Evolutionary conservation across 345 rosid genomes (phyloP).

Genomic region (Eucalyptus rudis): DNA sequence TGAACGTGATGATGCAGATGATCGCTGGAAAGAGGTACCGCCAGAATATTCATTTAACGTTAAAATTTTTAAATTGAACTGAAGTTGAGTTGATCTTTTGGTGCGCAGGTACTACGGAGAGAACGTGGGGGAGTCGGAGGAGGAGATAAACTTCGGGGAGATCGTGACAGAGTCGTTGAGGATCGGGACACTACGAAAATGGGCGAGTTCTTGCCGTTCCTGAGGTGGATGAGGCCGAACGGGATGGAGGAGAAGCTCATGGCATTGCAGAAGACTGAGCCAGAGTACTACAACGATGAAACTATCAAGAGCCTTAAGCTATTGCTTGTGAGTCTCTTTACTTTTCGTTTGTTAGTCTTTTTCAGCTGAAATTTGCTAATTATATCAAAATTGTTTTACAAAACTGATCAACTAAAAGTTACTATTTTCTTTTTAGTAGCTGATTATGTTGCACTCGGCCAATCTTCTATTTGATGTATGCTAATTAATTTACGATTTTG

Average conservation of each 20-base stretch:
- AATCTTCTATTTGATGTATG: neutral
- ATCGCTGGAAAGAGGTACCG: slow-evolving; percentile 22
- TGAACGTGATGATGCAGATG: slow-evolving; percentile 35
- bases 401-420: neutral
- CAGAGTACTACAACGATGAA: slow-evolving; percentile 28
- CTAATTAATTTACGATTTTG: no score
- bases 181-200: slow-evolving; percentile 12
- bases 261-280: slow-evolving; percentile 12
- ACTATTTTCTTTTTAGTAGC: neutral
- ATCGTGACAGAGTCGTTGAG: slow-evolving; percentile 16
- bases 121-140: slow-evolving; percentile 1
- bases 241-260: slow-evolving; percentile 11
- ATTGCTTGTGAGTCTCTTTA: slow-evolving; percentile 10
- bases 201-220: slow-evolving; percentile 31
- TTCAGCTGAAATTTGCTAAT: neutral
- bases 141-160: slow-evolving; percentile 17
- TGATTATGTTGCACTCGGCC: neutral
- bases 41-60: neutral
- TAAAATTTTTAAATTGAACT: slow-evolving; percentile 6
- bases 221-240: slow-evolving; percentile 13
- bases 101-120: slow-evolving; percentile 24
- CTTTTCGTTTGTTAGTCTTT: neutral
- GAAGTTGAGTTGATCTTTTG: slow-evolving; percentile 5
- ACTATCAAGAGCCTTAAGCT: slow-evolving; percentile 23
- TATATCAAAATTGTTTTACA: neutral